Evolutionary conservation across 164 flowering plant genomes (phyloP), one percentile per base, ranked within the genome.

Genomic region (Annona squamosa): DNA sequence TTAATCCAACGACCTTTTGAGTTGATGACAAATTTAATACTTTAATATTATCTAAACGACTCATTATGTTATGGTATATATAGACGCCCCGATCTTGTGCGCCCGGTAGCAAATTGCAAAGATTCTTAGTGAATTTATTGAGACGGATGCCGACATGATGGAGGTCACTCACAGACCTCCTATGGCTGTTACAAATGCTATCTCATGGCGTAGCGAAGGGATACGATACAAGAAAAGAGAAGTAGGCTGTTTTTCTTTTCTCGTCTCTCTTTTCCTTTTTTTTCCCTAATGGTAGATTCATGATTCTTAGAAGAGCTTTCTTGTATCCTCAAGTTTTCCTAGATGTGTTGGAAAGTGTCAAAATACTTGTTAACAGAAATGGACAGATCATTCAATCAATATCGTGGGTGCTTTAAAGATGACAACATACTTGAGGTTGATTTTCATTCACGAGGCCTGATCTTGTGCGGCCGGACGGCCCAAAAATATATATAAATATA

Each of bases 121-220:
- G 79, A 96, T 96, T 80, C 91, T 96, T 48, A 88, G 98, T 80
- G 98, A 96, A 82, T 96, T 96, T 76, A 96, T 96, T 83, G 93
- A 96, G 86, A 96, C 97, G 6, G 99, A 96, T 92, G 98, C 99
- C 67, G 93, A 96, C 72, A 89, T 97, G 76, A 91, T 96, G 99
- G 99, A 96, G 84, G 98, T 89, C 75, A 78, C 90, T 3, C 98
- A 92, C 78, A 85, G 98, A 77, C 99, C 99, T 85, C 99, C 99
- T 4, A 96, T 96, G 99, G 99, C 99, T 81, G 99, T 96, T 2
- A 96, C 99, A 63, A 96, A 96, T 88, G 99, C 99, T n/a, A 98
- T 96, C 57, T 96, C 99, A 71, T 93, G 99, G 99, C 90, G 99
- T 41, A 96, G 98, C 86, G 99, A 96, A 85, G 99, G 99, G 72